Percentiles rank a stretch among this genome's conserved stretches.
Evolutionary conservation across 139 green algal genomes (phyloP).

Genomic region (Raphidocelis subcapitata): DNA sequence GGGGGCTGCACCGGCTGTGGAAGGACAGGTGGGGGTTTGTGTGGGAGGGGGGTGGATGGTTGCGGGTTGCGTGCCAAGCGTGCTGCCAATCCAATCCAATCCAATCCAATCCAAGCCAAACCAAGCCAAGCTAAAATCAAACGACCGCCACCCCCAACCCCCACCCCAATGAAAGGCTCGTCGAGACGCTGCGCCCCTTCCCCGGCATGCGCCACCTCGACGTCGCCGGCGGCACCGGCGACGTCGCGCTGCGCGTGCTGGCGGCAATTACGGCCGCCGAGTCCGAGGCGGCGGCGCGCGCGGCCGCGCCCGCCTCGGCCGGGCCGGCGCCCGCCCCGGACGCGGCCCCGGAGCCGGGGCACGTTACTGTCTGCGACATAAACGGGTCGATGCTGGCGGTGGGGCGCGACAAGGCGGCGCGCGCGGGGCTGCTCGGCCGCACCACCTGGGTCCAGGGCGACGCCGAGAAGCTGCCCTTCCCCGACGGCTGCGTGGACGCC

Average conservation of each 20-base stretch:
- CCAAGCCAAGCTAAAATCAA: background rate
- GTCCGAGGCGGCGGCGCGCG: constrained; percentile 10
- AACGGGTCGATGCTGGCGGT: constrained; percentile 92
- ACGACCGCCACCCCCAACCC: background rate
- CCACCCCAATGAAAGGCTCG: no score
- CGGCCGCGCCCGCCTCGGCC: constrained; percentile 1
- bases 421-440: no score
- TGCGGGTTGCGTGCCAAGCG: background rate
- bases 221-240: constrained; percentile 95
- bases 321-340: constrained; percentile 11
- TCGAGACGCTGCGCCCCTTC: constrained; percentile 77
- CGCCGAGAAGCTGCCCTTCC: constrained; percentile 87
- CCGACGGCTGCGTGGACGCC: constrained; percentile 72
- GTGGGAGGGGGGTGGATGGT: background rate
- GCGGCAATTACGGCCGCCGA: constrained; percentile 57
- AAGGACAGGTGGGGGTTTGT: constrained; percentile 76
- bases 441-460: constrained; percentile 80
- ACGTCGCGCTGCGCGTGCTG: constrained; percentile 87
- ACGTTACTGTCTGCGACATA: constrained; percentile 89
- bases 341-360: background rate
- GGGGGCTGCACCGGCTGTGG: constrained; percentile 94
- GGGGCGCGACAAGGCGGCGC: constrained; percentile 64
- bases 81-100: no score
- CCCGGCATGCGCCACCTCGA: constrained; percentile 93
- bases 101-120: no score